Evolutionary conservation across 1,284 basidiomycete genomes (phyloP).

Genomic region (Fomitiporia mediterranea): DNA sequence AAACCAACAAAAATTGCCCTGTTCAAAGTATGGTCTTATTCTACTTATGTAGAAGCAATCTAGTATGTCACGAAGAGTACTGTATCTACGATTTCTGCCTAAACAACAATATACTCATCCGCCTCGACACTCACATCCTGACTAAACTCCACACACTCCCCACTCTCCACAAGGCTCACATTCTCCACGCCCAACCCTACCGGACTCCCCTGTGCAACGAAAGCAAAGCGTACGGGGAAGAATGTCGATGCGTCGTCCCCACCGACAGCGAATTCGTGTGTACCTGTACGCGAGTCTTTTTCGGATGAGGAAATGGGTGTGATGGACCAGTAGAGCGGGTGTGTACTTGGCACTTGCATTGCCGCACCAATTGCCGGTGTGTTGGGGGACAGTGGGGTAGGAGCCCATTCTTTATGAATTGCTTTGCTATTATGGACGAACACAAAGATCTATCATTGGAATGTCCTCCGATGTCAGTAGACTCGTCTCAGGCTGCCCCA

Average conservation of each 20-base stretch:
- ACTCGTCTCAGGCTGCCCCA: too few relatives aligned
- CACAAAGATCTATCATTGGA: too few relatives aligned
- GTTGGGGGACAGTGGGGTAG: constrained; percentile 79
- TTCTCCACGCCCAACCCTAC: constrained; percentile 62
- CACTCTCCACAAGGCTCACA: constrained; percentile 55
- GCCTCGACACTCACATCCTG: constrained; percentile 70
- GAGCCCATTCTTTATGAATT: constrained; percentile 57
- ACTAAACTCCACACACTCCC: constrained; percentile 64
- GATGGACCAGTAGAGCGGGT: constrained; percentile 83
- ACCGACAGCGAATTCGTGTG: constrained; percentile 82
- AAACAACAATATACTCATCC: constrained; percentile 67
- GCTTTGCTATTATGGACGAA: neutral
- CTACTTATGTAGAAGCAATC: too few relatives aligned
- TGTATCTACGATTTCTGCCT: constrained; percentile 21
- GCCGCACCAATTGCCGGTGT: constrained; percentile 77
- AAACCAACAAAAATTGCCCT: too few relatives aligned
- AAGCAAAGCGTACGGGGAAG: constrained; percentile 89
- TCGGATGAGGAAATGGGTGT: constrained; percentile 51
- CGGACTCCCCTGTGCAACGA: constrained; percentile 76
- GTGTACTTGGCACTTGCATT: constrained; percentile 70
- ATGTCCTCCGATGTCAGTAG: too few relatives aligned
- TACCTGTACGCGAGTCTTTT: constrained; percentile 62
- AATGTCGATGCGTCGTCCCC: constrained; percentile 83
- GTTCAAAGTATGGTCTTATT: too few relatives aligned
- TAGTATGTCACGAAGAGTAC: too few relatives aligned